Evolutionary conservation across 1,139 yeast species (phyloP).

Genomic region (Pichia sp.): DNA sequence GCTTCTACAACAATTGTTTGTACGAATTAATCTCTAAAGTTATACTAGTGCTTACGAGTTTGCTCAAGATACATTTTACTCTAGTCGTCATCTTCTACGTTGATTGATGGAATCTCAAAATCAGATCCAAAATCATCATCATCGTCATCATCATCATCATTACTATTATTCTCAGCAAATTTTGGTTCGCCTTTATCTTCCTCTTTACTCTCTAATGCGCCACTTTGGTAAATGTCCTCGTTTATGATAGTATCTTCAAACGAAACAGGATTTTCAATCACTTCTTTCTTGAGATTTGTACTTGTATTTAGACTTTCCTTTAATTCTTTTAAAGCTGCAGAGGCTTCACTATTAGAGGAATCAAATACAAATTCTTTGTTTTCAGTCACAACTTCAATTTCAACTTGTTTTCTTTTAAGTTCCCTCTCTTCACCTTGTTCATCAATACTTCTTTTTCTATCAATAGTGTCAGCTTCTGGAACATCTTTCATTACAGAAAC

Average conservation of each 20-base stretch:
- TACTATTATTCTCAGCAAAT: conserved; percentile 2
- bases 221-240: no score
- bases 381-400: conserved; percentile 7
- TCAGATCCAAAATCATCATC: conserved; percentile 27
- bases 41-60: background rate
- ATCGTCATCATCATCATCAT: conserved; percentile 3
- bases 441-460: conserved; percentile 4
- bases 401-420: conserved; percentile 4
- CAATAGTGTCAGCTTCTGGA: conserved; percentile 1
- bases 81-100: conserved; percentile 22
- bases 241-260: no score
- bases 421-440: conserved; percentile 5
- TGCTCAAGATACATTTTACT: background rate
- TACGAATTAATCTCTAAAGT: background rate
- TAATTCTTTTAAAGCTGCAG: conserved; percentile 6
- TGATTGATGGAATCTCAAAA: conserved; percentile 30
- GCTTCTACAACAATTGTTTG: background rate
- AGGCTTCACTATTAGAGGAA: conserved; percentile 4
- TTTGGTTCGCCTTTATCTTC: no score
- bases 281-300: background rate
- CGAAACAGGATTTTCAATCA: background rate
- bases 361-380: conserved; percentile 15
- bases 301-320: conserved; percentile 1
- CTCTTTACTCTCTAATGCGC: no score
- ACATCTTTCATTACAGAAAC: background rate